A percentile compares a stretch with the other conserved stretches of the same genome.
phyloP scores from a whole-genome alignment of 108 stramenopile genomes.

The Discostella pseudostelligera region DNA sequence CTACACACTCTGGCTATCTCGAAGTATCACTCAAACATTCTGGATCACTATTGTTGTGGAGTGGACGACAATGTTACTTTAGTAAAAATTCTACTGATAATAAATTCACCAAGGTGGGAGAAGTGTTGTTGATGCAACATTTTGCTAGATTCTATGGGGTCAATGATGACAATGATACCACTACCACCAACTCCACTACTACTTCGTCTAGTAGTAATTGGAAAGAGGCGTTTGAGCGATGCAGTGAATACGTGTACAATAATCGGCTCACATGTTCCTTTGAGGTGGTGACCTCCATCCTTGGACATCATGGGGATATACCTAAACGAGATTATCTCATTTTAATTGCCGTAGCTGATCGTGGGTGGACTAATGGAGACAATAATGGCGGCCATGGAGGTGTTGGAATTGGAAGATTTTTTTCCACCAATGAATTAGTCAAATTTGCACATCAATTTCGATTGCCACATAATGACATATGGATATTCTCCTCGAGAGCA shows the following conservation, averaged over 20 bases:
- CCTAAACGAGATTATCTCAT: conserved; percentile 76
- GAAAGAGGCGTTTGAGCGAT: conserved; percentile 50
- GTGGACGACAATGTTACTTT: conserved; percentile 74
- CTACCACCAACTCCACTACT: neutral
- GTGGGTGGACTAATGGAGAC: neutral
- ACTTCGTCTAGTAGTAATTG: neutral
- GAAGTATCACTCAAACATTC: conserved; percentile 89
- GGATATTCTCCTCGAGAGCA: conserved; percentile 54
- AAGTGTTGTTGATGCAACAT: conserved; percentile 74
- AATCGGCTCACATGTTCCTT: conserved; percentile 70
- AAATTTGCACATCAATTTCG: conserved; percentile 67
- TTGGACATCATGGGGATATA: conserved; percentile 81
- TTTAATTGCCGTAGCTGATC: conserved; percentile 77
- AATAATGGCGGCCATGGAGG: no score
- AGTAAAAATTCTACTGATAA: conserved; percentile 82
- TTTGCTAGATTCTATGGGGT: conserved; percentile 43
- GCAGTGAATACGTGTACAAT: conserved; percentile 56
- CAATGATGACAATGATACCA: neutral
- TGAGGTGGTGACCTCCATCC: conserved; percentile 72
- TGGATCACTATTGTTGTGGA: conserved; percentile 87
- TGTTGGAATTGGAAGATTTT: conserved; percentile 55
- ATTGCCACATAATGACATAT: conserved; percentile 84
- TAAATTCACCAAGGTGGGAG: conserved; percentile 62
- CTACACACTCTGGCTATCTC: conserved; percentile 51
- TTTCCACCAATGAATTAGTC: conserved; percentile 58